These are phyloP conservation scores for Arabidopsis lyrata DNA, from an alignment of 441 rosid genomes.

Conservation along the genomic window DNA sequence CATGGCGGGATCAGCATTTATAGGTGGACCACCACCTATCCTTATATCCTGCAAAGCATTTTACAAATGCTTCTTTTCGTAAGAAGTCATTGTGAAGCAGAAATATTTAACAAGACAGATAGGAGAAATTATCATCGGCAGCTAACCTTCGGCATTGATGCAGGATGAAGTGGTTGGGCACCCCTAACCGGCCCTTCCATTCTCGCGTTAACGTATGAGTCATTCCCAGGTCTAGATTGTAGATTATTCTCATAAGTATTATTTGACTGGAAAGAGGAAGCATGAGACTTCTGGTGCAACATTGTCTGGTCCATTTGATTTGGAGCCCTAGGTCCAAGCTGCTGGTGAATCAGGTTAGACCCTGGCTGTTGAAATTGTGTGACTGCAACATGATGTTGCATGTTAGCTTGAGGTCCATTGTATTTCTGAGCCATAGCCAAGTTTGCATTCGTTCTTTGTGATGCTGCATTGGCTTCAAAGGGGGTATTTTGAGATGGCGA, in stretches of 20 bases:
- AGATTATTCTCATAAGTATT: conserved; percentile 57
- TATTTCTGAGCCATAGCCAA: conserved; percentile 63
- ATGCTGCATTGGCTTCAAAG: conserved; percentile 55
- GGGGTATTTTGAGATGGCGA: conserved; percentile 63
- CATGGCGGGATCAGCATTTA: conserved; percentile 53
- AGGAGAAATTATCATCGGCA: conserved; percentile 47
- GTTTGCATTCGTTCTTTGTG: conserved; percentile 56
- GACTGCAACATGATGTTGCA: conserved; percentile 55
- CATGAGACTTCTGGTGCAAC: conserved; percentile 66
- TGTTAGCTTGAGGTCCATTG: conserved; percentile 56
- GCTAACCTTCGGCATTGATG: conserved; percentile 62
- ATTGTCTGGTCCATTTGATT: conserved; percentile 58
- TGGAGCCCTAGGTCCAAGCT: conserved; percentile 62
- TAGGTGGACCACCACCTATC: conserved; percentile 54
- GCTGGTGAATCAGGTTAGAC: conserved; percentile 61
- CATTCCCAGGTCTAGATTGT: conserved; percentile 67
- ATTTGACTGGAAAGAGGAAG: conserved; percentile 56
- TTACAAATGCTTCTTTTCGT: background rate
- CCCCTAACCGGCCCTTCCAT: conserved; percentile 65
- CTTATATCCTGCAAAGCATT: conserved; percentile 61
- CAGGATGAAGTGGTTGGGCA: conserved; percentile 63
- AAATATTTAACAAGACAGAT: conserved; percentile 13
- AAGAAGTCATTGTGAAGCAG: conserved; percentile 16
- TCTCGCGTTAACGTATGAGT: conserved; percentile 54
- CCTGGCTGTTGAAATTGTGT: conserved; percentile 63